phyloP scores from a whole-genome alignment of 352 stramenopile genomes.

The Halophytophthora polymorphica region DNA sequence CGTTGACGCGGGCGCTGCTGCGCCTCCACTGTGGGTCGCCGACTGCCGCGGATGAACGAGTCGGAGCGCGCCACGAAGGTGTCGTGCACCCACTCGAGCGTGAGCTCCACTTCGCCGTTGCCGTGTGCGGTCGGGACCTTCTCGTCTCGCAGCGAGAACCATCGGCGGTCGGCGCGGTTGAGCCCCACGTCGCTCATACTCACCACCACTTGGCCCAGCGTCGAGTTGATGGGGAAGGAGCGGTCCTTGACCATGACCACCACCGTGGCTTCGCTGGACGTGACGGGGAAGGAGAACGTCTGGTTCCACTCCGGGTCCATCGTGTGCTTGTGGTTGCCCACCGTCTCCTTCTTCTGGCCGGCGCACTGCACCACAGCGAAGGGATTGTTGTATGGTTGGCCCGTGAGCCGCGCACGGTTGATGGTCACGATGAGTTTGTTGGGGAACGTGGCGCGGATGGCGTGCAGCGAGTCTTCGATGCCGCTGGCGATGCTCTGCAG shows the following conservation, averaged over 20 bases:
- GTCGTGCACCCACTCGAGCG: slow-evolving; percentile 88
- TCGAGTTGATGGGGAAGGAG: slow-evolving; percentile 72
- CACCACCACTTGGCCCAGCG: slow-evolving; percentile 68
- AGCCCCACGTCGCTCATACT: slow-evolving; percentile 79
- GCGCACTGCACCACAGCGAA: slow-evolving; percentile 78
- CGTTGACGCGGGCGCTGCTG: slow-evolving; percentile 16
- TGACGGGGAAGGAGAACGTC: slow-evolving; percentile 86
- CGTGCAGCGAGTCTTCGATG: slow-evolving; percentile 70
- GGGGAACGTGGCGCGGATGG: slow-evolving; percentile 80
- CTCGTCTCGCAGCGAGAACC: slow-evolving; percentile 79
- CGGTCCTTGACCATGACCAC: slow-evolving; percentile 72
- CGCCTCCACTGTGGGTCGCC: slow-evolving; percentile 35
- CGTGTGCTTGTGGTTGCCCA: slow-evolving; percentile 84
- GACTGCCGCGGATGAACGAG: slow-evolving; percentile 78
- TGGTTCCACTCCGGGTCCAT: slow-evolving; percentile 91
- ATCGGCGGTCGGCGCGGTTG: slow-evolving; percentile 74
- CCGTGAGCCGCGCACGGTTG: slow-evolving; percentile 76
- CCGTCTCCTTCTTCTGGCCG: slow-evolving; percentile 85
- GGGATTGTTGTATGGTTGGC: slow-evolving; percentile 86
- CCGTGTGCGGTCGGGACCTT: slow-evolving; percentile 54
- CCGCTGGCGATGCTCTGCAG: slow-evolving; percentile 72
- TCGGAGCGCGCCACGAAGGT: slow-evolving; percentile 87
- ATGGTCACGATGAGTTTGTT: slow-evolving; percentile 91
- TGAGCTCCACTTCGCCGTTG: slow-evolving; percentile 85
- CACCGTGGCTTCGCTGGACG: slow-evolving; percentile 64